Percentiles rank a stretch among this genome's conserved stretches.
Evolutionary conservation across 2,329 filamentous ascomycete genomes (phyloP).

Genomic region (Ceratocystis colombiana): DNA sequence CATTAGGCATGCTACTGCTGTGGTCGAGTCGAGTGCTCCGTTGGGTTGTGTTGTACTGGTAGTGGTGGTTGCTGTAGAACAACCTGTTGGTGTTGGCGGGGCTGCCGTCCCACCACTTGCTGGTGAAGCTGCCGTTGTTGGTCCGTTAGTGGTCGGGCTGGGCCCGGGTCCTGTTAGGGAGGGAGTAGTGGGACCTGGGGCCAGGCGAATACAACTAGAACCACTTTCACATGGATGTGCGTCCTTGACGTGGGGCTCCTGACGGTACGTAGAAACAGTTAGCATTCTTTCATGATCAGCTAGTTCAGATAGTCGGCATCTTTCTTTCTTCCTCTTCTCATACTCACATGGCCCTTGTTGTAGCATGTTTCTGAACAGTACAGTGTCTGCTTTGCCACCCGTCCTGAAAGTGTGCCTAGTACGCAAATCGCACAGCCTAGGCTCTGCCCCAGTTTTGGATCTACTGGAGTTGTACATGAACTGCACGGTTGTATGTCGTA

Average conservation of each 20-base stretch:
- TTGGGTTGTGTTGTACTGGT: neutral
- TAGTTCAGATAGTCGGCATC: neutral
- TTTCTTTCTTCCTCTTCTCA: neutral
- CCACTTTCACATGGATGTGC: slow-evolving; percentile 26
- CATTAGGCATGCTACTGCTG: slow-evolving; percentile 24
- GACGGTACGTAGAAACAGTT: neutral
- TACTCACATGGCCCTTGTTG: slow-evolving; percentile 36
- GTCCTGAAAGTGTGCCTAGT: slow-evolving; percentile 34
- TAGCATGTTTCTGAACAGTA: slow-evolving; percentile 40
- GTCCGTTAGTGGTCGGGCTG: neutral
- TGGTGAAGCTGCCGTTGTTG: neutral
- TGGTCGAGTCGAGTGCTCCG: slow-evolving; percentile 17
- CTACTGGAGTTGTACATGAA: slow-evolving; percentile 34
- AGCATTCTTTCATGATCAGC: neutral
- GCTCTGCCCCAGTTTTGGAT: slow-evolving; percentile 32
- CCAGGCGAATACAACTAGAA: slow-evolving; percentile 22
- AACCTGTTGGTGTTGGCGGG: neutral
- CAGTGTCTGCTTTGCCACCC: slow-evolving; percentile 33
- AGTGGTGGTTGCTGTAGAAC: neutral
- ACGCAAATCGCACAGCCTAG: slow-evolving; percentile 40
- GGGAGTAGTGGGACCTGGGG: neutral
- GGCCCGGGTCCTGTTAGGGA: neutral
- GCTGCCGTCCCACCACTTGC: neutral
- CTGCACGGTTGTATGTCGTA: slow-evolving; percentile 36
- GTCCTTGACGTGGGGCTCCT: slow-evolving; percentile 22